phyloP scores from a whole-genome alignment of 148 eudicot genomes.

The Chenopodium suecicum region DNA sequence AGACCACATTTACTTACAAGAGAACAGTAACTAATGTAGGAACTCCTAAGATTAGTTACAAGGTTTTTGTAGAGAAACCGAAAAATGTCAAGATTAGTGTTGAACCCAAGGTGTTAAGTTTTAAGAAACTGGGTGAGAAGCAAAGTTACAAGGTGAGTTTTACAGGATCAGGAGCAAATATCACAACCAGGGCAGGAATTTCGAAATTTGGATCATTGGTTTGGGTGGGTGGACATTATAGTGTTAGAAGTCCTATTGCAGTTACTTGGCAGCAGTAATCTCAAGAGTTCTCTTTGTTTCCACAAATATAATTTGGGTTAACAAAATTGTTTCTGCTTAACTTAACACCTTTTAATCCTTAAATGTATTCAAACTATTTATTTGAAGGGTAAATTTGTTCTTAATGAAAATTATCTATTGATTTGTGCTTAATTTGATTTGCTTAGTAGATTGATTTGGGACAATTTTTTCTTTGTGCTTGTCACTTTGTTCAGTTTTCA shows the following conservation, averaged over 20 bases:
- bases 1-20: slow-evolving; percentile 31
- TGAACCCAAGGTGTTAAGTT: slow-evolving; percentile 44
- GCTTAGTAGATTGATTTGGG: neutral
- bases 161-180: slow-evolving; percentile 28
- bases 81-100: slow-evolving; percentile 44
- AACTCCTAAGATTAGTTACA: slow-evolving; percentile 30
- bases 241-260: slow-evolving; percentile 68
- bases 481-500: neutral
- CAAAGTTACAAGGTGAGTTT: slow-evolving; percentile 49
- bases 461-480: neutral
- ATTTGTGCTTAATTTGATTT: neutral
- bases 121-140: slow-evolving; percentile 44
- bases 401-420: neutral
- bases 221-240: slow-evolving; percentile 44
- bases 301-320: neutral
- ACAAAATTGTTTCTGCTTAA: neutral
- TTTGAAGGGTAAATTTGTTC: neutral
- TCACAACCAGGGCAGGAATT: slow-evolving; percentile 18
- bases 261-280: slow-evolving; percentile 47
- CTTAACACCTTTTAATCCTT: slow-evolving; percentile 1
- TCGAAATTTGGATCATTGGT: slow-evolving; percentile 48
- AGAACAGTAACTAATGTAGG: slow-evolving; percentile 74
- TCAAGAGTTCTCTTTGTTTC: slow-evolving; percentile 15
- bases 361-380: slow-evolving; percentile 5
- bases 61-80: slow-evolving; percentile 39